Conservation (phyloP, 2,329 filamentous ascomycete genomes). For the Fusarium scirpi region DNA sequence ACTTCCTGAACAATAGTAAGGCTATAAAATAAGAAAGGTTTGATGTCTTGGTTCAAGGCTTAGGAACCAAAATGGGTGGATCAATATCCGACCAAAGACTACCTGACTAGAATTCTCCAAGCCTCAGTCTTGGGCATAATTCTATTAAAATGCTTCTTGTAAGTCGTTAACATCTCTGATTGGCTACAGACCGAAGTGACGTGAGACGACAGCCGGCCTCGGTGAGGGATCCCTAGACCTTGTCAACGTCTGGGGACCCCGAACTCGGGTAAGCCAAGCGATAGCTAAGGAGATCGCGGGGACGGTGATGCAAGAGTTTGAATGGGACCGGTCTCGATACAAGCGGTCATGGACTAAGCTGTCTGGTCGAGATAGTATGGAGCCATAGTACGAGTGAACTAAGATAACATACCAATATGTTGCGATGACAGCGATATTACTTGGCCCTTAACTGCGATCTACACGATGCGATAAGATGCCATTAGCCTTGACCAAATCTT, state of each 20-base stretch:
- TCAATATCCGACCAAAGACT: neutral
- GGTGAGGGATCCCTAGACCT: slow-evolving; percentile 19
- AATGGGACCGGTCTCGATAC: neutral
- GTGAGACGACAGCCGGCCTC: slow-evolving; percentile 1
- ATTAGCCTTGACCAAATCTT: neutral
- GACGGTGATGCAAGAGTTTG: slow-evolving; percentile 4
- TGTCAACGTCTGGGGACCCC: slow-evolving; percentile 12
- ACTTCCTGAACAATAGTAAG: neutral
- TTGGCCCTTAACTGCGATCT: neutral
- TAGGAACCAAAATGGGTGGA: neutral
- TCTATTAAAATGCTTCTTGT: neutral
- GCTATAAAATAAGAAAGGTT: neutral
- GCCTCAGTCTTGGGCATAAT: neutral
- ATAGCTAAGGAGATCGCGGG: slow-evolving; percentile 3
- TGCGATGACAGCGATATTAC: neutral
- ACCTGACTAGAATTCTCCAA: neutral
- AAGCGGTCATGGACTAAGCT: neutral
- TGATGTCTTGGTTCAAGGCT: neutral
- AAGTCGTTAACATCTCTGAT: slow-evolving; percentile 5
- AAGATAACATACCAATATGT: neutral
- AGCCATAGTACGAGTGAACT: neutral
- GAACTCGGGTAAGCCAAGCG: slow-evolving; percentile 4
- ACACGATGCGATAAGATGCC: neutral
- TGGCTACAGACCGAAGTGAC: slow-evolving; percentile 16
- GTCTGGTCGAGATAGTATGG: neutral